These are phyloP conservation scores for Petunia axillaris DNA, from an alignment of 257 asterid genomes.

Conservation along the genomic window DNA sequence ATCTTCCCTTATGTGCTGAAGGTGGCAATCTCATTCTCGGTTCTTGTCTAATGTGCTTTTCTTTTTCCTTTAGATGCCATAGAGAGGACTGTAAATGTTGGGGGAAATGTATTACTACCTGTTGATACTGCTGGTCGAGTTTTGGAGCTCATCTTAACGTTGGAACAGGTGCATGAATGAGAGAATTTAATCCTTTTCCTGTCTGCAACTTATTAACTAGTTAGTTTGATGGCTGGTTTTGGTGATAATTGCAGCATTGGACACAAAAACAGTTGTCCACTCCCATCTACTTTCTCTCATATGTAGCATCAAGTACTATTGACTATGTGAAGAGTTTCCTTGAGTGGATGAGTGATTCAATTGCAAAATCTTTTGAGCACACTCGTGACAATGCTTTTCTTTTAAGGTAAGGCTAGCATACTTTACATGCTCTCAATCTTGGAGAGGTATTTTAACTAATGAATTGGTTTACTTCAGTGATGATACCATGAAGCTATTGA, in stretches of 20 bases:
- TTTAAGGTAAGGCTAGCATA: slow-evolving; percentile 64
- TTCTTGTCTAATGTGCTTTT: neutral
- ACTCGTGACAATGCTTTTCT: slow-evolving; percentile 92
- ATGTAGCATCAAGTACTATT: slow-evolving; percentile 90
- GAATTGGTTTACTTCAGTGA: neutral
- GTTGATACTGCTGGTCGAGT: slow-evolving; percentile 99
- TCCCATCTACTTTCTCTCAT: slow-evolving; percentile 86
- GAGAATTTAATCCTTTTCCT: slow-evolving; percentile 25
- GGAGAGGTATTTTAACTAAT: neutral
- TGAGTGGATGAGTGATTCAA: slow-evolving; percentile 98
- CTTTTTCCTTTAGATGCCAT: slow-evolving; percentile 61
- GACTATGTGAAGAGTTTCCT: slow-evolving; percentile 95
- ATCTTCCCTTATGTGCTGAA: neutral
- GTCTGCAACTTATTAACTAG: slow-evolving; percentile 27
- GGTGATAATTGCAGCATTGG: slow-evolving; percentile 80
- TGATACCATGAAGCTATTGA: slow-evolving; percentile 22
- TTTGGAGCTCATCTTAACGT: slow-evolving; percentile 80
- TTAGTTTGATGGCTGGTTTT: slow-evolving; percentile 15
- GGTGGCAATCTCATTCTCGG: slow-evolving; percentile 5
- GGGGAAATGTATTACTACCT: slow-evolving; percentile 87
- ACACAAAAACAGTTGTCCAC: slow-evolving; percentile 64
- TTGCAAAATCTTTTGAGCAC: slow-evolving; percentile 93
- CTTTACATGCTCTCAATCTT: neutral
- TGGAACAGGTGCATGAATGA: slow-evolving; percentile 64
- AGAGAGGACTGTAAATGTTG: slow-evolving; percentile 64